These are phyloP conservation scores for Strigomonas galati DNA, from an alignment of 208 protist genomes.

Conservation along the genomic window DNA sequence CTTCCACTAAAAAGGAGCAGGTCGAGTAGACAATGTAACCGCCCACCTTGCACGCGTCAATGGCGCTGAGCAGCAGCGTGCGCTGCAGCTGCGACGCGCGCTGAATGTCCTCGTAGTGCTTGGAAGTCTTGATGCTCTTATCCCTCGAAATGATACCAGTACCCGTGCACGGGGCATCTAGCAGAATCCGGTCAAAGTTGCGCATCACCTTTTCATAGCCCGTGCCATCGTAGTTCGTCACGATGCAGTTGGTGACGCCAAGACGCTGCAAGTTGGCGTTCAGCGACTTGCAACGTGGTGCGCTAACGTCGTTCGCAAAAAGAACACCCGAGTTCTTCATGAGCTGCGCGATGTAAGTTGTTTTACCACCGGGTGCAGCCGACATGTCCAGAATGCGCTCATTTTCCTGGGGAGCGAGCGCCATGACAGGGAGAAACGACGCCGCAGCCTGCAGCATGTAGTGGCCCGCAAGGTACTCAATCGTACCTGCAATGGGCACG, in stretches of 20 bases:
- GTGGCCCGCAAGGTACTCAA: slow-evolving; percentile 99
- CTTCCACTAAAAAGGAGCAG: slow-evolving; percentile 96
- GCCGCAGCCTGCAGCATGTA: slow-evolving; percentile 99
- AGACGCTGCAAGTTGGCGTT: slow-evolving; percentile 97
- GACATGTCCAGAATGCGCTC: slow-evolving; percentile 98
- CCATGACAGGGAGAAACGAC: slow-evolving; percentile 98
- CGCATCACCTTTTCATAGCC: slow-evolving; percentile 88
- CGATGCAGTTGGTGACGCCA: slow-evolving; percentile 92
- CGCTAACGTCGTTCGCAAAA: slow-evolving; percentile 98
- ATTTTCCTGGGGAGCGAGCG: slow-evolving; percentile 92
- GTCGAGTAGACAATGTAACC: slow-evolving; percentile 99
- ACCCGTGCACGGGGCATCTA: slow-evolving; percentile 99
- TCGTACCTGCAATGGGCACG: slow-evolving; percentile 98
- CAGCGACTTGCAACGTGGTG: slow-evolving; percentile 93
- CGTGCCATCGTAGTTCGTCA: slow-evolving; percentile 95
- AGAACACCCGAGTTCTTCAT: slow-evolving; percentile 99
- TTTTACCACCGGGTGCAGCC: slow-evolving; percentile 99
- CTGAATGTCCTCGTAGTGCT: slow-evolving; percentile 92
- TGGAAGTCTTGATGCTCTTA: slow-evolving; percentile 94
- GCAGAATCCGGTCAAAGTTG: slow-evolving; percentile 90
- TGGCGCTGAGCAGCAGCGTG: slow-evolving; percentile 96
- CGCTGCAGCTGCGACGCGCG: slow-evolving; percentile 93
- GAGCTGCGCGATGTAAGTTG: slow-evolving; percentile 96
- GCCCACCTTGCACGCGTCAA: slow-evolving; percentile 95
- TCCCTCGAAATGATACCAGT: slow-evolving; percentile 99